Evolutionary conservation across 768 basidiomycete species (phyloP).

Genomic region (Tylopilus sp.): DNA sequence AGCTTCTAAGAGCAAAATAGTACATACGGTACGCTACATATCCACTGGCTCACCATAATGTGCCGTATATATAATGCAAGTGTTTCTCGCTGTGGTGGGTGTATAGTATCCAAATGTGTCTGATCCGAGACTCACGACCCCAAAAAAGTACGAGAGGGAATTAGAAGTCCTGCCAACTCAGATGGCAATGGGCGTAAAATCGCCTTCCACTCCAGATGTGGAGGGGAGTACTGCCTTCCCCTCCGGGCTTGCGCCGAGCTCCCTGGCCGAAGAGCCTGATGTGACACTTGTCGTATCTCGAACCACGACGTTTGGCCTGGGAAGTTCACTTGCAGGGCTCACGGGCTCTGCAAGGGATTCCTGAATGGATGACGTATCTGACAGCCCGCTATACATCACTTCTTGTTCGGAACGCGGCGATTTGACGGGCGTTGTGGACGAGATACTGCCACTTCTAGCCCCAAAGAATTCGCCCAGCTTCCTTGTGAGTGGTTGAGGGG

Average conservation of each 20-base stretch:
- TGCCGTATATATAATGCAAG: slow-evolving; percentile 9
- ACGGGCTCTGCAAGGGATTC: slow-evolving; percentile 34
- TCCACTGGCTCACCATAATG: slow-evolving; percentile 12
- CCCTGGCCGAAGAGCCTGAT: slow-evolving; percentile 25
- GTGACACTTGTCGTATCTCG: slow-evolving; percentile 29
- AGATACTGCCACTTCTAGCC: slow-evolving; percentile 47
- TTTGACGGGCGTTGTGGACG: slow-evolving; percentile 38
- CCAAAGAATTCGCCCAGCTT: slow-evolving; percentile 74
- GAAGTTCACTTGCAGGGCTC: slow-evolving; percentile 31
- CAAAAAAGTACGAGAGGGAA: slow-evolving; percentile 9
- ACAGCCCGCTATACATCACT: slow-evolving; percentile 26
- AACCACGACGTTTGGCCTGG: slow-evolving; percentile 26
- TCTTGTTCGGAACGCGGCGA: slow-evolving; percentile 26
- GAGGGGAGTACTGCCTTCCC: slow-evolving; percentile 20
- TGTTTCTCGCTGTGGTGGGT: slow-evolving; percentile 4
- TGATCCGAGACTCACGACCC: slow-evolving; percentile 6
- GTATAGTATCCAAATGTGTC: slow-evolving; percentile 15
- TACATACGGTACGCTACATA: slow-evolving; percentile 25
- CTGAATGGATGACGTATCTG: slow-evolving; percentile 37
- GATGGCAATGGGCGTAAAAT: slow-evolving; percentile 28
- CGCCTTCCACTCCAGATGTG: slow-evolving; percentile 12
- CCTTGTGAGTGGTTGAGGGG: slow-evolving; percentile 49
- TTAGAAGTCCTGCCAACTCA: slow-evolving; percentile 22
- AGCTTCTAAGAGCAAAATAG: slow-evolving; percentile 24
- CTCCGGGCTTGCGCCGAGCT: slow-evolving; percentile 29